A percentile compares a stretch with the other conserved stretches of the same genome.
Evolutionary conservation across 768 basidiomycete species (phyloP).

Genomic region (Pulveroboletus frians): DNA sequence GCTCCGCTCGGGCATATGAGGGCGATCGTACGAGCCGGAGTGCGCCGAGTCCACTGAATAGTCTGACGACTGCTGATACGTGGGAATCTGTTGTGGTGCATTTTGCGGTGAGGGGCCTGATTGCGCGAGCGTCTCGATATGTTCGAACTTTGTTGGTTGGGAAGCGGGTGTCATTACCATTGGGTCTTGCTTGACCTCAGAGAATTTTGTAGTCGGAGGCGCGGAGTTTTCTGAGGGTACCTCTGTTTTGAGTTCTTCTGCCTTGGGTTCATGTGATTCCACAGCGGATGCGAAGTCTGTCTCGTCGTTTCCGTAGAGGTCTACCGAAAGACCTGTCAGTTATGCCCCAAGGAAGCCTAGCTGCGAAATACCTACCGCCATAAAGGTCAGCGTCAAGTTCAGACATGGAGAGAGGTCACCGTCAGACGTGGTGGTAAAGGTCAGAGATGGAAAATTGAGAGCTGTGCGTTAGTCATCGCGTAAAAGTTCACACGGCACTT

Average conservation of each 20-base stretch:
- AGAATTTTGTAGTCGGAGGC: constrained; percentile 14
- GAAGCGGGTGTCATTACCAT: constrained; percentile 7
- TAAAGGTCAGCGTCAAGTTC: constrained; percentile 89
- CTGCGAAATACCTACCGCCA: constrained; percentile 51
- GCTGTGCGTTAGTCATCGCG: constrained; percentile 25
- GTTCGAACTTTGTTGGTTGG: constrained; percentile 11
- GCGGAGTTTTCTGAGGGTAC: constrained; percentile 19
- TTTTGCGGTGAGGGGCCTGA: constrained; percentile 35
- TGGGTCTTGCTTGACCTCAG: constrained; percentile 19
- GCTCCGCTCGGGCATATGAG: constrained; percentile 52
- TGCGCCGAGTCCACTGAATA: constrained; percentile 37
- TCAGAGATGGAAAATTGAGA: constrained; percentile 27
- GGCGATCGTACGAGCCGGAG: constrained; percentile 39
- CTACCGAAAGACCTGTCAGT: constrained; percentile 31
- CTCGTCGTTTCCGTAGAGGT: constrained; percentile 65
- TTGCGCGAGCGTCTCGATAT: constrained; percentile 7
- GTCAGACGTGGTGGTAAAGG: constrained; percentile 32
- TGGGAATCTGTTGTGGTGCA: constrained; percentile 67
- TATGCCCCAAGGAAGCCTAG: fast-evolving
- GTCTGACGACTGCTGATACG: constrained; percentile 66
- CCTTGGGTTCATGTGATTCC: constrained; percentile 32
- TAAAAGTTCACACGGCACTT: constrained; percentile 20
- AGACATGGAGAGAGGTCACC: constrained; percentile 42
- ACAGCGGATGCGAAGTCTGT: constrained; percentile 50
- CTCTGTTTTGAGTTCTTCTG: constrained; percentile 27